phyloP scores from a whole-genome alignment of 176 grass and related monocot species.

The Oryza meyeriana region DNA sequence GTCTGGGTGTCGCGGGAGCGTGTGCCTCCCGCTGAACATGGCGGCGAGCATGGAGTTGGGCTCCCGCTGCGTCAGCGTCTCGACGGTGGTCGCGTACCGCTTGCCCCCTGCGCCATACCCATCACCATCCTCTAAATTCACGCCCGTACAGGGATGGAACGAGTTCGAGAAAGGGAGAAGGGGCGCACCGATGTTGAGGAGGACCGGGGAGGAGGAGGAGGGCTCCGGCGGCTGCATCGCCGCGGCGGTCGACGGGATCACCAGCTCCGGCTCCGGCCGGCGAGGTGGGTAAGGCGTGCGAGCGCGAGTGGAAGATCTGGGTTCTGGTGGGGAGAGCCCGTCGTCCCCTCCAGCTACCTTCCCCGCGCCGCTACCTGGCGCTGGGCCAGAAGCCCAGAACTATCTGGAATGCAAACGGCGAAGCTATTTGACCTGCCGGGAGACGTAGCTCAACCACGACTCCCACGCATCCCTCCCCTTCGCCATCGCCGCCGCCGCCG shows the following conservation, averaged over 20 bases:
- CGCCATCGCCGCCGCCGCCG: too few relatives aligned
- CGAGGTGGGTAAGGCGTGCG: not conserved
- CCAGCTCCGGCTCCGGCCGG: not conserved
- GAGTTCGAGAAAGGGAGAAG: slow-evolving; percentile 12
- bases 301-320: not conserved
- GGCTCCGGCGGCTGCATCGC: slow-evolving; percentile 34
- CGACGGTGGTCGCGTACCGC: slow-evolving; percentile 74
- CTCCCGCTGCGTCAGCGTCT: slow-evolving; percentile 88
- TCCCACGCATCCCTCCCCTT: too few relatives aligned
- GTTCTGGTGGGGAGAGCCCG: slow-evolving; percentile 1
- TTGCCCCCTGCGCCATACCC: slow-evolving; percentile 58
- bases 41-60: slow-evolving; percentile 85
- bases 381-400: not conserved
- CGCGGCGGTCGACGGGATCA: not conserved
- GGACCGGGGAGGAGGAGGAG: slow-evolving; percentile 42
- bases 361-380: not conserved
- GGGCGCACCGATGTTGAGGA: slow-evolving; percentile 65
- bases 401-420: not conserved
- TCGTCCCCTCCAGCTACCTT: slow-evolving; percentile 18
- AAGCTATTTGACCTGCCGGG: too few relatives aligned
- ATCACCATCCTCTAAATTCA: slow-evolving; percentile 3
- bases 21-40: slow-evolving; percentile 94
- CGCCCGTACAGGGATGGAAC: not conserved
- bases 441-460: not conserved
- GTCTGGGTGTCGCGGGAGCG: slow-evolving; percentile 42